Base-by-base conservation (phyloP, 169 alveolate species). In the Plasmodium gallinaceum region DNA sequence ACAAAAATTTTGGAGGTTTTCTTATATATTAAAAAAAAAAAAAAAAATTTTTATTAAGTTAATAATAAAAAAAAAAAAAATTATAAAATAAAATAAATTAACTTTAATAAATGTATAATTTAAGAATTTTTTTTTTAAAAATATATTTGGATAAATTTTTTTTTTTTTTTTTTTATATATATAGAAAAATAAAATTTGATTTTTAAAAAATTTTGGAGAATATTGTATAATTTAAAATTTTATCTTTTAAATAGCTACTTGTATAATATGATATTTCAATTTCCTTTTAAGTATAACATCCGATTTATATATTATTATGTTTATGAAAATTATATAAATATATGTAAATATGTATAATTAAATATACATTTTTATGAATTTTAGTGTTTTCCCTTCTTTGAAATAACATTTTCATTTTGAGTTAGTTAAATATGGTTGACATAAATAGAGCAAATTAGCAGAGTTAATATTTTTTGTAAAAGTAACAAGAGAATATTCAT, bases 391-490 rank as follows among this genome's bases (percentile, higher is more conserved):
- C 37, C 32, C 42, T 22, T 22, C 26, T 70, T 70, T 70, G 14
- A 6, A 9, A 20, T 8, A 0, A 8, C 10, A 62, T 14, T 14
- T 16, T 45, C 7, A 12, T n/a, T 16, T 22, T 12, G 32, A 68
- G 54, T 71, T 42, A 10, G 70, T 45, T 48, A 83, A 69, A 43
- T 83, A 66, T 5, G 91, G 91, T 37, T 83, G 91, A 46, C 91
- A 83, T 24, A 83, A 62, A 46, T 83, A 83, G 42, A 83, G 80
- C 48, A 83, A 83, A 83, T 83, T 83, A 16, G 91, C 69, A 7
- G 91, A 83, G 46, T 68, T 83, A 32, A 83, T 68, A 83, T 83
- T 83, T 83, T 83, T 37, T 42, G 91, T 68, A 68, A 83, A 83
- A 7, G 91, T 83, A 18, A 83, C 85, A 32, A 83, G 80, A 16